phyloP scores from a whole-genome alignment of 108 stramenopile genomes.

The Cyclostephanos tholiformis region DNA sequence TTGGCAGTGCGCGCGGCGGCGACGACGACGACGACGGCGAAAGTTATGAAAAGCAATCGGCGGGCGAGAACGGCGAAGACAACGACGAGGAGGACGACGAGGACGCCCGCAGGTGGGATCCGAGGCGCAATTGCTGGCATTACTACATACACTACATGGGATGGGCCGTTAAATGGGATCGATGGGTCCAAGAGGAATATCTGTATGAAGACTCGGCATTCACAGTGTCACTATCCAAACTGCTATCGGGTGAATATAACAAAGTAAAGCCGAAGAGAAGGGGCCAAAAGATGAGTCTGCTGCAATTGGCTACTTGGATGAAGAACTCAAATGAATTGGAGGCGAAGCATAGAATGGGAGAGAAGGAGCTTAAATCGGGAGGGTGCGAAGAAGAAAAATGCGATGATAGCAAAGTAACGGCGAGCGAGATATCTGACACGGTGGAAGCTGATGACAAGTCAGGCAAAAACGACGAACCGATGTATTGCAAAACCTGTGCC shows the following conservation, averaged over 20 bases:
- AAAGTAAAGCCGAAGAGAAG: constrained; percentile 35
- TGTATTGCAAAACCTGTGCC: background rate
- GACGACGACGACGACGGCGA: too few relatives aligned
- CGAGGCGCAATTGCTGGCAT: constrained; percentile 47
- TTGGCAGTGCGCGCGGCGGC: background rate
- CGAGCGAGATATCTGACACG: background rate
- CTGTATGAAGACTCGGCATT: constrained; percentile 50
- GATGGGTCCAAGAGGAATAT: constrained; percentile 66
- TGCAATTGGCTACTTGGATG: constrained; percentile 24
- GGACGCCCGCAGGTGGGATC: constrained; percentile 9
- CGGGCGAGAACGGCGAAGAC: background rate
- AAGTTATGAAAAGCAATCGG: background rate
- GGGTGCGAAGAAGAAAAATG: background rate
- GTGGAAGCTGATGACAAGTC: constrained; percentile 3
- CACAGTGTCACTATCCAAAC: constrained; percentile 37
- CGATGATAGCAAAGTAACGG: constrained; percentile 14
- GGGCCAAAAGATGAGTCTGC: constrained; percentile 33
- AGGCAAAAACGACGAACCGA: constrained; percentile 4
- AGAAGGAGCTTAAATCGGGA: constrained; percentile 16
- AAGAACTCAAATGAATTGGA: constrained; percentile 30
- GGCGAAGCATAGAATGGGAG: constrained; percentile 32
- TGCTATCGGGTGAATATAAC: constrained; percentile 49
- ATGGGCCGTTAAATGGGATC: constrained; percentile 86
- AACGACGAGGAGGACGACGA: constrained; percentile 11
- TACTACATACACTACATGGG: constrained; percentile 79